Conservation (phyloP, 768 basidiomycete species). For the Boletus sp. region DNA sequence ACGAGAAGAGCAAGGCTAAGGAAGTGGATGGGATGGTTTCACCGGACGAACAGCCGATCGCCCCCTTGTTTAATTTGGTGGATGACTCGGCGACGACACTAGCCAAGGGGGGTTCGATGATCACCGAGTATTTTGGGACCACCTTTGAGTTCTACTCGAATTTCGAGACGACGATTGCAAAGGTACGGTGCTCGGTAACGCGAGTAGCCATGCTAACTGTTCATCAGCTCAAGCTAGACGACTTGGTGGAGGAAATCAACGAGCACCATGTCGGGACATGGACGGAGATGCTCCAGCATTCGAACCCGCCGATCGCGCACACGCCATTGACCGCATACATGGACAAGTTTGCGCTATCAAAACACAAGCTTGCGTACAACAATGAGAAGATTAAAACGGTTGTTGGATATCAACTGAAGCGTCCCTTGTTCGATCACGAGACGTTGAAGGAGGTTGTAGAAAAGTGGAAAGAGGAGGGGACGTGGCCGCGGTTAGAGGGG, state of each 20-base stretch:
- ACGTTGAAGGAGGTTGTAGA: conserved; percentile 67
- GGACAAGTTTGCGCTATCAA: conserved; percentile 68
- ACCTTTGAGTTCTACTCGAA: conserved; percentile 78
- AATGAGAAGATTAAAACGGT: conserved; percentile 72
- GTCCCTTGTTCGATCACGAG: conserved; percentile 60
- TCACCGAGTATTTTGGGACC: conserved; percentile 73
- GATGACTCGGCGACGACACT: conserved; percentile 75
- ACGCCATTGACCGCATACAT: conserved; percentile 77
- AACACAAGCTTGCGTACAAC: conserved; percentile 64
- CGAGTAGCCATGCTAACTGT: neutral
- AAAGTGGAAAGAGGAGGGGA: conserved; percentile 74
- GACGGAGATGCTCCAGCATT: conserved; percentile 74
- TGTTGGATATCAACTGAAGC: conserved; percentile 63
- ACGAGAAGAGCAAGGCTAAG: conserved; percentile 64
- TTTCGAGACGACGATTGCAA: conserved; percentile 62
- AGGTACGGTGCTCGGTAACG: conserved; percentile 38
- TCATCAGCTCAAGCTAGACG: conserved; percentile 58
- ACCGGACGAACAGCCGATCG: conserved; percentile 55
- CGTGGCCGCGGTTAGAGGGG: conserved; percentile 29
- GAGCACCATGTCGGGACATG: conserved; percentile 79
- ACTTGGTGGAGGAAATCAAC: conserved; percentile 78
- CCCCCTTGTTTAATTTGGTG: conserved; percentile 82
- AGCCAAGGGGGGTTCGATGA: conserved; percentile 58
- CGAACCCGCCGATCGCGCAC: conserved; percentile 67
- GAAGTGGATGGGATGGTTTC: conserved; percentile 61